These are phyloP conservation scores for Elsinoe necatrix DNA, from an alignment of 2,329 filamentous ascomycete species.

Conservation along the genomic window DNA sequence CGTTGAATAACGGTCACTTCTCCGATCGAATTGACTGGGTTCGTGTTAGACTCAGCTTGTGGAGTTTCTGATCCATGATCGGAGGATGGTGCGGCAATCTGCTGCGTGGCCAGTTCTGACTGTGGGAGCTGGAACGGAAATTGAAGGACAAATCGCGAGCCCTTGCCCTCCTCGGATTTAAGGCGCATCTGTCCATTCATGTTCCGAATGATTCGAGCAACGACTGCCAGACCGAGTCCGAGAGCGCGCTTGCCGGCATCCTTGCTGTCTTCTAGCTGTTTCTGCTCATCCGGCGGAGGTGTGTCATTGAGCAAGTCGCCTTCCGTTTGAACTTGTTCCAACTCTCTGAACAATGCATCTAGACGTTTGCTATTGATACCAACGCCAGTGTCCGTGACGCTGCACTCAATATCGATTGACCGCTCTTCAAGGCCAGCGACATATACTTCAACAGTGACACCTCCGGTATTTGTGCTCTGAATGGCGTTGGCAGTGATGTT, in stretches of 20 bases:
- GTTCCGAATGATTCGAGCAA: constrained; percentile 77
- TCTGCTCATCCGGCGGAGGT: constrained; percentile 26
- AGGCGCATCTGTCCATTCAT: constrained; percentile 82
- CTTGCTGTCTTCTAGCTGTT: constrained; percentile 25
- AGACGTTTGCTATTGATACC: constrained; percentile 53
- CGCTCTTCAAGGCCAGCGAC: constrained; percentile 45
- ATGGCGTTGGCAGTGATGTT: constrained; percentile 82
- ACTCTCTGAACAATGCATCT: constrained; percentile 52
- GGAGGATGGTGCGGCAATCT: constrained; percentile 17
- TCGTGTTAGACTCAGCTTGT: constrained; percentile 17
- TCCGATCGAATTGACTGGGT: constrained; percentile 26
- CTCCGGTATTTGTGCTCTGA: constrained; percentile 62
- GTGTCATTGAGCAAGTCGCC: constrained; percentile 38
- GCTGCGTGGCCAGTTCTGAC: constrained; percentile 21
- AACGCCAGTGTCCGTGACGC: constrained; percentile 64
- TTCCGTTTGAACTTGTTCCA: constrained; percentile 57
- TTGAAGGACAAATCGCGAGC: constrained; percentile 73
- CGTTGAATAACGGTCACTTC: constrained; percentile 57
- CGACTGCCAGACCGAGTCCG: constrained; percentile 76
- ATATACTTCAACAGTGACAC: constrained; percentile 62
- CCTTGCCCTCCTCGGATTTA: constrained; percentile 74
- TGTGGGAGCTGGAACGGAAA: constrained; percentile 62
- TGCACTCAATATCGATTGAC: constrained; percentile 62
- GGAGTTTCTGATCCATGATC: constrained; percentile 24
- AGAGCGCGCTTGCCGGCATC: constrained; percentile 44